These are phyloP conservation scores for Themeda triandra DNA, from an alignment of 176 grass and related monocot species.

Conservation along the genomic window DNA sequence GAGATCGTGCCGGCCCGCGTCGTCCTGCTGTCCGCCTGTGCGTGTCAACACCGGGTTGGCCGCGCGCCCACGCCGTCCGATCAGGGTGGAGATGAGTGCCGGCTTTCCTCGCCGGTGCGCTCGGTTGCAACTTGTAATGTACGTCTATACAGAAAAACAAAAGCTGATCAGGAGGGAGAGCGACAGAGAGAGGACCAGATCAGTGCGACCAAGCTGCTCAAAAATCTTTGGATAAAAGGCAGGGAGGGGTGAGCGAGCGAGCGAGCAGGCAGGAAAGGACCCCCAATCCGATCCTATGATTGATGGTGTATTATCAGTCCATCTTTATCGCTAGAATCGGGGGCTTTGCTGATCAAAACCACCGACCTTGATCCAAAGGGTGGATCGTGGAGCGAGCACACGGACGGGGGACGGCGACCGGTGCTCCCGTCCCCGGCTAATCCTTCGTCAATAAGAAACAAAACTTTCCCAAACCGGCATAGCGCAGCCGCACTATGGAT, in stretches of 20 bases:
- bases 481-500: neutral
- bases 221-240: slow-evolving; percentile 4
- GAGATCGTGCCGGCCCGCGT: slow-evolving; percentile 32
- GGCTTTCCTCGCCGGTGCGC: neutral
- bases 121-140: neutral
- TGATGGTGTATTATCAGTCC: neutral
- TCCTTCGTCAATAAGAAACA: slow-evolving; percentile 59
- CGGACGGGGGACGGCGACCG: neutral
- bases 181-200: neutral
- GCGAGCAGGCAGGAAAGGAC: slow-evolving; percentile 8
- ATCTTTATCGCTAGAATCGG: neutral
- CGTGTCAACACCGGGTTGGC: slow-evolving; percentile 42
- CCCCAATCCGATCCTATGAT: neutral
- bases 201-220: neutral
- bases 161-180: neutral
- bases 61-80: neutral
- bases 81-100: neutral
- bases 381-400: neutral
- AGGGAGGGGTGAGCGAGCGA: neutral
- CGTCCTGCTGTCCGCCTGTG: slow-evolving; percentile 25
- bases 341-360: slow-evolving; percentile 8
- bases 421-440: slow-evolving; percentile 7
- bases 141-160: too few relatives aligned
- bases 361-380: slow-evolving; percentile 30
- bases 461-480: slow-evolving; percentile 14